Conservation (phyloP, 306 rosid species). For the apple (Malus domestica) region ASM211411v1 NC_041801.1:450501-451000, state of each 20-base stretch:
- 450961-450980: neutral
- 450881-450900: conserved; percentile 72
- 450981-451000: neutral
- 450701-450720: neutral
- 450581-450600: neutral
- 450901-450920: conserved; percentile 90
- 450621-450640: neutral
- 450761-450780: conserved; percentile 91
- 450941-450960: conserved; percentile 16
- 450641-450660: neutral
- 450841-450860: conserved; percentile 83
- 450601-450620: neutral
- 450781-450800: conserved; percentile 79
- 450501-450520: conserved; percentile 49
- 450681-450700: neutral
- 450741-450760: conserved; percentile 98
- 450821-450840: conserved; percentile 58
- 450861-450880: conserved; percentile 88
- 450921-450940: conserved; percentile 20
- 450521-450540: conserved; percentile 66
- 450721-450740: conserved; percentile 8
- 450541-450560: conserved; percentile 63
- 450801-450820: conserved; percentile 82
- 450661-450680: neutral
- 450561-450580: conserved; percentile 85